These are phyloP conservation scores for Malus orientalis DNA, from an alignment of 306 rosid genomes.

Conservation along the genomic window DNA sequence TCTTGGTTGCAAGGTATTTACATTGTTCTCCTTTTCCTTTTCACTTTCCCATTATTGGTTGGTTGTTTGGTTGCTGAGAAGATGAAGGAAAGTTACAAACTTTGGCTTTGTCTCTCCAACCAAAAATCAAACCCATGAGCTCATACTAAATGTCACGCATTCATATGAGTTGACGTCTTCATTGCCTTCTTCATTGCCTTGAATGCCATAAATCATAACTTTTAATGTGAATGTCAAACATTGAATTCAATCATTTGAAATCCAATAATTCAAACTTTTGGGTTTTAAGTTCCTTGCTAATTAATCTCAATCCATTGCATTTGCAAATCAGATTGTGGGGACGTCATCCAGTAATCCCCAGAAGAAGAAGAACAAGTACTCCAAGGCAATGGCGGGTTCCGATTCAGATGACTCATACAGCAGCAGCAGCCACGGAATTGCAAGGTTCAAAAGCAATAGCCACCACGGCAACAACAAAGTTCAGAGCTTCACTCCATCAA, in stretches of 20 bases:
- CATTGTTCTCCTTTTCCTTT: background rate
- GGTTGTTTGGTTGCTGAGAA: slow-evolving; percentile 4
- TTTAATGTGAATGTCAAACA: background rate
- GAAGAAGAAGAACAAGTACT: slow-evolving; percentile 37
- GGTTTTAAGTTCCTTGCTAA: background rate
- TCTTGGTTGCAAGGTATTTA: slow-evolving; percentile 90
- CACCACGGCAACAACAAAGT: slow-evolving; percentile 11
- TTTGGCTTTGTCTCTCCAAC: background rate
- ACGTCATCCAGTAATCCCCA: slow-evolving; percentile 56
- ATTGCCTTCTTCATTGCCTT: slow-evolving; percentile 8
- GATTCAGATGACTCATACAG: slow-evolving; percentile 91
- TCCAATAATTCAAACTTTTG: background rate
- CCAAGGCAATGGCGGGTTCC: slow-evolving; percentile 38
- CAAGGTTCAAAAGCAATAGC: slow-evolving; percentile 20
- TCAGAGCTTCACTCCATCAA: slow-evolving; percentile 86
- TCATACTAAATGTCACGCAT: slow-evolving; percentile 2
- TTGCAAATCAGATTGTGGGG: slow-evolving; percentile 59
- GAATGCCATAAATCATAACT: background rate
- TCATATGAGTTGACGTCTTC: slow-evolving; percentile 23
- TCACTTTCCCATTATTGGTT: background rate
- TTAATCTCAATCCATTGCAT: background rate
- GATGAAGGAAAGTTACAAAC: background rate
- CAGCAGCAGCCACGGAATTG: slow-evolving; percentile 50
- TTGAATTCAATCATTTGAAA: background rate
- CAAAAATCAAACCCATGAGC: slow-evolving; percentile 1